Conservation (phyloP, 306 rosid species). For the Pyrus bretschneideri region DNA sequence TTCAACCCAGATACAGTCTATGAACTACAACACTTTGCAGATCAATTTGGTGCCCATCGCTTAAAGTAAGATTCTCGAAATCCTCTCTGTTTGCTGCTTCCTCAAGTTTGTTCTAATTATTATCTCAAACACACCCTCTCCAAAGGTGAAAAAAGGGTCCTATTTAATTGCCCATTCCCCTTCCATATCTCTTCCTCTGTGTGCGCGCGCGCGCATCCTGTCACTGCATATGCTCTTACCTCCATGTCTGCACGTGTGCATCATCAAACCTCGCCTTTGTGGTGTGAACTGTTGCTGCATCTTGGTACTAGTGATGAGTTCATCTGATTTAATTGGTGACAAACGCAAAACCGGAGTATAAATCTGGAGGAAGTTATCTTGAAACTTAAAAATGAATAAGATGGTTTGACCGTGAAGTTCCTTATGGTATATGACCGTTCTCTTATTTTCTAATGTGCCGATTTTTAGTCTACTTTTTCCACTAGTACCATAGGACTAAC, state of each 20-base stretch:
- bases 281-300: neutral
- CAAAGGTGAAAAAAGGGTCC: neutral
- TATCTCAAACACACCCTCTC: neutral
- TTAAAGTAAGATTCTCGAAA: slow-evolving; percentile 51
- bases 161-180: neutral
- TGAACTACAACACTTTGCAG: slow-evolving; percentile 71
- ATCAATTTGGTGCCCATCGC: slow-evolving; percentile 63
- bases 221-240: neutral
- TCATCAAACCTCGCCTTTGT: neutral
- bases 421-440: neutral
- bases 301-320: neutral
- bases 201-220: neutral
- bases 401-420: neutral
- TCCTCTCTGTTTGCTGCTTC: neutral
- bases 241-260: neutral
- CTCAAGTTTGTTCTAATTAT: neutral
- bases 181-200: neutral
- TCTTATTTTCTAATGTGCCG: neutral
- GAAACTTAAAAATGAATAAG: neutral
- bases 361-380: neutral
- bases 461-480: neutral
- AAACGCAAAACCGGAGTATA: neutral
- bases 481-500: neutral
- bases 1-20: slow-evolving; percentile 61
- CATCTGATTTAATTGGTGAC: neutral